Evolutionary conservation across 768 basidiomycete genomes (phyloP).

Genomic region (Suillus decipiens): DNA sequence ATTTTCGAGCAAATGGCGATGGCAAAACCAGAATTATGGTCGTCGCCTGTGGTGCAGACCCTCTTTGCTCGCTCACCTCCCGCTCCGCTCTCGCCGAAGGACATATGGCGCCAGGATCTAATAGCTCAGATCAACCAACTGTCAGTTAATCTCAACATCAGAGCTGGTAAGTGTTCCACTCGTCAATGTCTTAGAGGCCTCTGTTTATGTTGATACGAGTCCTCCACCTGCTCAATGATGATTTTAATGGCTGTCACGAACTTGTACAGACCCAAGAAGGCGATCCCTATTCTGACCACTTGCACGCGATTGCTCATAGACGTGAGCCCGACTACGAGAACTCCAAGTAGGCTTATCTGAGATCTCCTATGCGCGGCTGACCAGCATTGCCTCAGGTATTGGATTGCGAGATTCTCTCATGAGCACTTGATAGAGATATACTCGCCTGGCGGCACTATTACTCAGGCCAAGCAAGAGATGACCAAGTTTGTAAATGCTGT

Average conservation of each 20-base stretch:
- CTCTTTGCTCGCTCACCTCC: conserved; percentile 19
- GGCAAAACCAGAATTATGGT: conserved; percentile 10
- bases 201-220: conserved; percentile 1
- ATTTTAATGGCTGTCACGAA: conserved; percentile 20
- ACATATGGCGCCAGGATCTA: conserved; percentile 20
- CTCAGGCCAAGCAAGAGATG: conserved; percentile 14
- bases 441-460: conserved; percentile 13
- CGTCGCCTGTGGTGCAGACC: conserved; percentile 18
- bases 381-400: conserved; percentile 15
- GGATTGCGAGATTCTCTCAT: conserved; percentile 19
- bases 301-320: conserved; percentile 25
- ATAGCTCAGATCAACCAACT: conserved; percentile 22
- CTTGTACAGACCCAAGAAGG: conserved; percentile 24
- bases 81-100: conserved; percentile 16
- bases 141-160: conserved; percentile 17
- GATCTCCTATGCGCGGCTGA: background rate
- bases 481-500: conserved; percentile 18
- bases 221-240: conserved; percentile 26
- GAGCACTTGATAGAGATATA: conserved; percentile 22
- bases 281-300: conserved; percentile 23
- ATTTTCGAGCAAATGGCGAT: background rate
- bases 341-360: conserved; percentile 14
- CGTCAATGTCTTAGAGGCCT: background rate
- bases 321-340: conserved; percentile 27
- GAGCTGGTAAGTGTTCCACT: conserved; percentile 13